Conservation (phyloP, 768 basidiomycete species). For the Terana coerulea region DNA sequence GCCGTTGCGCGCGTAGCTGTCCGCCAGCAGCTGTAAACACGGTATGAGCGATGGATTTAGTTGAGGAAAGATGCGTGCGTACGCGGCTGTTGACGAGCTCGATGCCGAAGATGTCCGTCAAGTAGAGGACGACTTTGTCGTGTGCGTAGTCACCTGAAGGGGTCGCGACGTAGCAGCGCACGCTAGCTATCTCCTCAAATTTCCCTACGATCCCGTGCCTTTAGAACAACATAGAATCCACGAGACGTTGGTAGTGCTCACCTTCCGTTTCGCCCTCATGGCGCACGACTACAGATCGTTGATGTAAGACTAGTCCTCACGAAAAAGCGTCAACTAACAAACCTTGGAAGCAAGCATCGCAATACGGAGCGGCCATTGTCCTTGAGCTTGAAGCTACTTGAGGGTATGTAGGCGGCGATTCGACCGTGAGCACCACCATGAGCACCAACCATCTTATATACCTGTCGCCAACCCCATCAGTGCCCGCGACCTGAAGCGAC, state of each 20-base stretch:
- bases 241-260: background rate
- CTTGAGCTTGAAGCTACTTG: background rate
- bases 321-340: background rate
- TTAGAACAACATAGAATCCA: too few species aligned
- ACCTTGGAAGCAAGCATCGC: too few species aligned
- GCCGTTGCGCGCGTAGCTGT: constrained; percentile 31
- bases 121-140: too few species aligned
- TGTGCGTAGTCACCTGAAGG: constrained; percentile 35
- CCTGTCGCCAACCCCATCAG: background rate
- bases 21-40: constrained; percentile 24
- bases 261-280: too few species aligned
- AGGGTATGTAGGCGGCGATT: too few species aligned
- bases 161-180: constrained; percentile 39
- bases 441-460: background rate
- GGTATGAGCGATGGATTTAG: background rate
- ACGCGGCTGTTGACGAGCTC: background rate
- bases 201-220: constrained; percentile 24
- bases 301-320: background rate
- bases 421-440: background rate
- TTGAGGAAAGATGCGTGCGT: background rate
- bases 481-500: background rate
- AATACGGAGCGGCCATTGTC: too few species aligned
- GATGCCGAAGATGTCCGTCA: background rate
- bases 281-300: background rate
- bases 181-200: constrained; percentile 33